These are phyloP conservation scores for Penicillium sp. DNA, from an alignment of 2,329 filamentous ascomycete species.

Conservation along the genomic window DNA sequence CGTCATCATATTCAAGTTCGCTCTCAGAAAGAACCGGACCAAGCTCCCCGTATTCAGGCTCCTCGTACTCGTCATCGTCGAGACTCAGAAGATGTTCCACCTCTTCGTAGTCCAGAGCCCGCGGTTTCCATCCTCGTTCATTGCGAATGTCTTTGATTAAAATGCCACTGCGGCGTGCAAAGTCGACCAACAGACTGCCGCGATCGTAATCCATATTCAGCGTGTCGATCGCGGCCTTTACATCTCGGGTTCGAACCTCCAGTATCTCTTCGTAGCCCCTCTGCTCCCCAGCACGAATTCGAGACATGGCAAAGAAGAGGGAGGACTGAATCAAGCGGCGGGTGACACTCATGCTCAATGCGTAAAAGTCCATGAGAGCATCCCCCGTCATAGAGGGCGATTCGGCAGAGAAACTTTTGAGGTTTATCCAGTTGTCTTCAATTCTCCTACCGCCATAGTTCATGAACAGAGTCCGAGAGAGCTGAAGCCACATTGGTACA, in stretches of 20 bases:
- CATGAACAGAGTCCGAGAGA: conserved; percentile 70
- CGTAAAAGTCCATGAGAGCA: conserved; percentile 70
- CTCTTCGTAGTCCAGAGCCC: conserved; percentile 35
- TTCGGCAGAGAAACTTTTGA: conserved; percentile 42
- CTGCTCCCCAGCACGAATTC: conserved; percentile 52
- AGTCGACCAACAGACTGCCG: conserved; percentile 48
- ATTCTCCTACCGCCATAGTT: conserved; percentile 53
- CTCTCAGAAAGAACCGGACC: background rate
- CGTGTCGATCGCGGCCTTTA: conserved; percentile 51
- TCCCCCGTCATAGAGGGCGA: conserved; percentile 68
- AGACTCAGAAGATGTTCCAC: conserved; percentile 12
- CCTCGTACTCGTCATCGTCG: conserved; percentile 30
- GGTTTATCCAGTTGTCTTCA: conserved; percentile 62
- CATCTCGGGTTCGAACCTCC: conserved; percentile 46
- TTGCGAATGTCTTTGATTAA: conserved; percentile 43
- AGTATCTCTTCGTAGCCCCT: conserved; percentile 28
- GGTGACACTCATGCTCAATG: conserved; percentile 62
- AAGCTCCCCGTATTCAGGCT: conserved; percentile 28
- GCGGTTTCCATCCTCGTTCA: conserved; percentile 25
- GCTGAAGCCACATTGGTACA: conserved; percentile 55
- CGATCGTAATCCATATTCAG: conserved; percentile 48
- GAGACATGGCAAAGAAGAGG: conserved; percentile 65
- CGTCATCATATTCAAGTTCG: conserved; percentile 37
- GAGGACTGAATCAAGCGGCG: conserved; percentile 64
- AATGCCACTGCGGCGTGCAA: conserved; percentile 51